Evolutionary conservation across 495 filamentous ascomycete genomes (phyloP).

Genomic region (Penicillium ochrochloron): DNA sequence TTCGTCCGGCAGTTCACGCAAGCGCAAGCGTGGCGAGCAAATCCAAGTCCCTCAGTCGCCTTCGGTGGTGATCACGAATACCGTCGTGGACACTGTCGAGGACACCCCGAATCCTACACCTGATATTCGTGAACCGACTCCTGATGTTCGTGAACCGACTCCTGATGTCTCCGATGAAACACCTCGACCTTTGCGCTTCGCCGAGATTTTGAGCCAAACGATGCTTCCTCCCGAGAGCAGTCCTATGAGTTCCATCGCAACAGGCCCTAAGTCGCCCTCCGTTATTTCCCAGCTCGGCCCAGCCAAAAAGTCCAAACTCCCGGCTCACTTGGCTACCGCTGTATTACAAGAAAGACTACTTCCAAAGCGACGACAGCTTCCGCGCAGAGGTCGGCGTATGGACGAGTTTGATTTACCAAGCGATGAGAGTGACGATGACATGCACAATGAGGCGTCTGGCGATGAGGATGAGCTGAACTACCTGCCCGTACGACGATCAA

Average conservation of each 20-base stretch:
- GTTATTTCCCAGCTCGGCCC: conserved; percentile 20
- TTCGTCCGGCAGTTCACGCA: conserved; percentile 39
- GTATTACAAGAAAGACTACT: conserved; percentile 53
- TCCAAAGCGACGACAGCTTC: conserved; percentile 47
- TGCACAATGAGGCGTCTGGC: conserved; percentile 31
- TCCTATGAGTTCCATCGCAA: conserved; percentile 30
- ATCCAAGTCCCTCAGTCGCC: conserved; percentile 33
- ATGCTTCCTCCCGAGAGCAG: conserved; percentile 59
- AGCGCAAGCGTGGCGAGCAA: conserved; percentile 40
- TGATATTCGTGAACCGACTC: not conserved
- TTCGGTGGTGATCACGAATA: conserved; percentile 25
- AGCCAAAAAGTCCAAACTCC: conserved; percentile 36
- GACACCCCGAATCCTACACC: conserved; percentile 29
- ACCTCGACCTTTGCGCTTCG: conserved; percentile 24
- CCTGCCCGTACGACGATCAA: conserved; percentile 33
- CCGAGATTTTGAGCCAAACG: conserved; percentile 51
- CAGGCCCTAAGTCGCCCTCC: conserved; percentile 15
- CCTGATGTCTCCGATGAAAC: conserved; percentile 18
- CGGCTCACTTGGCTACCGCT: conserved; percentile 50
- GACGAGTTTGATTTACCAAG: conserved; percentile 29
- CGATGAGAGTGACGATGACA: conserved; percentile 45
- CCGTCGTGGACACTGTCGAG: conserved; percentile 29
- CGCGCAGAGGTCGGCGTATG: conserved; percentile 25
- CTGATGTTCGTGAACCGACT: not conserved
- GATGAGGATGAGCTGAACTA: conserved; percentile 50